Conservation (phyloP, 345 rosid genomes). For the Sisymbrium altissimum region DNA sequence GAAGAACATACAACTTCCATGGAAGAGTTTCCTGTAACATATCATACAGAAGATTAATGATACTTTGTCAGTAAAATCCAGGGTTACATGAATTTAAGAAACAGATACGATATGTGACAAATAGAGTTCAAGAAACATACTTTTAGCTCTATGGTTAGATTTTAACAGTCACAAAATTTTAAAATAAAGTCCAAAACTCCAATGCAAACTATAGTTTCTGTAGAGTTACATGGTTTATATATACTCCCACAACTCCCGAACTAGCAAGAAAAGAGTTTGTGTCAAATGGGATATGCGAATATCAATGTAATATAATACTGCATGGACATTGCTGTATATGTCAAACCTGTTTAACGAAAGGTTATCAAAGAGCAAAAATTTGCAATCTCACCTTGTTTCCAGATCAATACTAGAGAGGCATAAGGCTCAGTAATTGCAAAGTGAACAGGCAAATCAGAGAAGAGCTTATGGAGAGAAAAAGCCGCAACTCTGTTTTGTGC, state of each 20-base stretch:
- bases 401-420: conserved; percentile 60
- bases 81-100: neutral
- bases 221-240: neutral
- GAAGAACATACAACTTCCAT: conserved; percentile 49
- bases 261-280: neutral
- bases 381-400: conserved; percentile 66
- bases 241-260: neutral
- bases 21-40: conserved; percentile 37
- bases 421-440: conserved; percentile 65
- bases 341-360: neutral
- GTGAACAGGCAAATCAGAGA: conserved; percentile 77
- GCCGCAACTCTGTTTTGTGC: conserved; percentile 86
- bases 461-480: conserved; percentile 66
- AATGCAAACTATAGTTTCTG: neutral
- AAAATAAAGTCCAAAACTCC: neutral
- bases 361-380: neutral
- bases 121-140: conserved; percentile 35
- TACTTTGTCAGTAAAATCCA: neutral
- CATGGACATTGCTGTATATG: no score
- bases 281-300: neutral
- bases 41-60: neutral
- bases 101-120: neutral
- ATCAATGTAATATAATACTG: neutral
- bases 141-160: conserved; percentile 36
- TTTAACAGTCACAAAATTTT: neutral